phyloP scores from a whole-genome alignment of 2,329 filamentous ascomycete genomes.

The Alternaria gaisen region DNA sequence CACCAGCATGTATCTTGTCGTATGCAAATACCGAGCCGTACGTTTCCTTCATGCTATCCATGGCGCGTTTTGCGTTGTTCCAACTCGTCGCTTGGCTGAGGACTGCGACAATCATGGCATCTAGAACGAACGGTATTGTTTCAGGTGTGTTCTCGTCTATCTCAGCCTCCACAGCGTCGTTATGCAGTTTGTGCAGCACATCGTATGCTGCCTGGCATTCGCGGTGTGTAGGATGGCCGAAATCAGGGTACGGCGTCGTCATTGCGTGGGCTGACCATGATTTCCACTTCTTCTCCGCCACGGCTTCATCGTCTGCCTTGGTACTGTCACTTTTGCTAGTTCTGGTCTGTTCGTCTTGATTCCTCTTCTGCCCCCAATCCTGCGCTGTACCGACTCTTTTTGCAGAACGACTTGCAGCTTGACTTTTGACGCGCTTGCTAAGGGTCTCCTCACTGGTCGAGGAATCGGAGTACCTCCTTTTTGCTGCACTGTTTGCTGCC shows the following conservation, averaged over 20 bases:
- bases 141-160: slow-evolving; percentile 6
- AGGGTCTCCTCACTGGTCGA: background rate
- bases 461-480: background rate
- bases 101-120: slow-evolving; percentile 12
- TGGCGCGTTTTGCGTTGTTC: slow-evolving; percentile 16
- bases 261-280: slow-evolving; percentile 15
- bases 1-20: slow-evolving; percentile 1
- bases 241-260: slow-evolving; percentile 14
- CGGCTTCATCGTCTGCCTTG: background rate
- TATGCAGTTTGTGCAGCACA: slow-evolving; percentile 9
- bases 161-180: slow-evolving; percentile 11
- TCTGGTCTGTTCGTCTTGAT: background rate
- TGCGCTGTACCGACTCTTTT: background rate
- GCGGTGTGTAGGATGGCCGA: slow-evolving; percentile 8
- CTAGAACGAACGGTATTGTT: slow-evolving; percentile 12
- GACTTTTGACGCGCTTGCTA: background rate
- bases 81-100: slow-evolving; percentile 15
- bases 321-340: background rate
- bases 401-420: background rate
- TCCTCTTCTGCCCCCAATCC: background rate
- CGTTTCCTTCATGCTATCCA: slow-evolving; percentile 6
- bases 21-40: slow-evolving; percentile 14
- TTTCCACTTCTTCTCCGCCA: slow-evolving; percentile 13
- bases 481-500: background rate
- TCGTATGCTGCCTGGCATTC: slow-evolving; percentile 15